A percentile compares a stretch with the other conserved stretches of the same genome.
Conservation (phyloP, 805 yeast genomes). For the Kluyveromyces siamensis region DNA sequence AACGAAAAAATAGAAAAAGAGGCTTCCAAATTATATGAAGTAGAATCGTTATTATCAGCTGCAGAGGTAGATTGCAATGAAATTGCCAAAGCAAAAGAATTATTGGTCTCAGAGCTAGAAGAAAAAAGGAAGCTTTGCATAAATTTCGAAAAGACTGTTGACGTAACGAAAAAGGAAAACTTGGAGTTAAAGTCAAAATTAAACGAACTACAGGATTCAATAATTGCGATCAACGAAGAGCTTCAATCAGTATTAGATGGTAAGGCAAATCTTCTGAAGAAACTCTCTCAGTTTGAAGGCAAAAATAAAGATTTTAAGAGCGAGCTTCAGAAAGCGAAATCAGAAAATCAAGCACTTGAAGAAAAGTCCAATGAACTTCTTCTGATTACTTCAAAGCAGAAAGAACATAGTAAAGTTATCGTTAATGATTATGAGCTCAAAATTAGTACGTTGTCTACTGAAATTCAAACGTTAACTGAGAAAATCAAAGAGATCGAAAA, state of each 20-base stretch:
- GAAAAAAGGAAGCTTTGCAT: background rate
- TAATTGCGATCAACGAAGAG: conserved; percentile 1
- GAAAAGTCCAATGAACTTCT: conserved; percentile 3
- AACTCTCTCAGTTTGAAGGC: conserved; percentile 4
- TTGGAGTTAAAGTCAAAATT: background rate
- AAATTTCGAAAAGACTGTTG: background rate
- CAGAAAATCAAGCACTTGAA: conserved; percentile 3
- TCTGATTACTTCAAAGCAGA: background rate
- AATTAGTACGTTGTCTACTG: background rate
- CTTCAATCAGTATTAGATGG: background rate
- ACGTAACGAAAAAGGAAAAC: background rate
- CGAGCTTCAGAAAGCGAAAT: conserved; percentile 4
- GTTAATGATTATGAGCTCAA: background rate
- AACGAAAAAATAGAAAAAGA: conserved; percentile 6
- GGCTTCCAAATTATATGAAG: conserved; percentile 5
- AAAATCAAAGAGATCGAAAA: background rate
- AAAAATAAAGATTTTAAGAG: conserved; percentile 5
- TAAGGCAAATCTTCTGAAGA: background rate
- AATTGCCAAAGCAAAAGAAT: background rate
- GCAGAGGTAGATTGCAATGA: background rate
- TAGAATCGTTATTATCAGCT: conserved; percentile 4
- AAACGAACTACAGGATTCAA: conserved; percentile 1
- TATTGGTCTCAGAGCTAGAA: background rate
- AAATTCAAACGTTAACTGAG: background rate
- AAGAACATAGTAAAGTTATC: background rate